Conservation (phyloP, 208 protist genomes). For the Crithidia mellificae region DNA sequence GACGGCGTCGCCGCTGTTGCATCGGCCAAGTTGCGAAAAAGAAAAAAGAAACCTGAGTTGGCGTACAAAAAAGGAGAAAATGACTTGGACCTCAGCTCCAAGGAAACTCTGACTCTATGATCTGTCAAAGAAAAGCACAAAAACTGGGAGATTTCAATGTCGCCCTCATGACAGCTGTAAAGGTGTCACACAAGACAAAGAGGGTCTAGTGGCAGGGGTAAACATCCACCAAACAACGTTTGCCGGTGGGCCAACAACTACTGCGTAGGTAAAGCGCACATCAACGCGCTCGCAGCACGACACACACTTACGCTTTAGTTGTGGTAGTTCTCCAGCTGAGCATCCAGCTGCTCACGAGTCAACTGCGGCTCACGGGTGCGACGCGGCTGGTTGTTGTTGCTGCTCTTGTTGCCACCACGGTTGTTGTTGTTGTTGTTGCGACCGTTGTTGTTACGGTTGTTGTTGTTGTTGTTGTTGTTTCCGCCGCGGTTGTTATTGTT, state of each 20-base stretch:
- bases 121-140: too few relatives aligned
- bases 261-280: too few relatives aligned
- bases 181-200: too few relatives aligned
- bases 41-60: neutral
- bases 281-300: too few relatives aligned
- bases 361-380: conserved; percentile 30
- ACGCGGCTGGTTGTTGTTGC: conserved; percentile 23
- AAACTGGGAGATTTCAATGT: too few relatives aligned
- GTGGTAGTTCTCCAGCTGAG: conserved; percentile 80
- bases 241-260: too few relatives aligned
- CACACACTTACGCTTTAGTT: too few relatives aligned
- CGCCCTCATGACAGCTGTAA: too few relatives aligned
- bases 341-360: conserved; percentile 73
- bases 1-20: neutral
- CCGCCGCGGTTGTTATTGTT: neutral
- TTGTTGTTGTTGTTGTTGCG: conserved; percentile 4
- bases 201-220: too few relatives aligned
- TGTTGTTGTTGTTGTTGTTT: conserved; percentile 7
- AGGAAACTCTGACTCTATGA: too few relatives aligned
- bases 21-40: too few relatives aligned
- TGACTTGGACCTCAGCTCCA: neutral
- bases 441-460: neutral
- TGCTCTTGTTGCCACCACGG: conserved; percentile 5
- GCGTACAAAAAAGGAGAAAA: conserved; percentile 16
- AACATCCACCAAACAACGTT: too few relatives aligned